A percentile compares a stretch with the other conserved stretches of the same genome.
Evolutionary conservation across 192 early-diverging fungal species (phyloP).

Genomic region (Spizellomyces sp.): DNA sequence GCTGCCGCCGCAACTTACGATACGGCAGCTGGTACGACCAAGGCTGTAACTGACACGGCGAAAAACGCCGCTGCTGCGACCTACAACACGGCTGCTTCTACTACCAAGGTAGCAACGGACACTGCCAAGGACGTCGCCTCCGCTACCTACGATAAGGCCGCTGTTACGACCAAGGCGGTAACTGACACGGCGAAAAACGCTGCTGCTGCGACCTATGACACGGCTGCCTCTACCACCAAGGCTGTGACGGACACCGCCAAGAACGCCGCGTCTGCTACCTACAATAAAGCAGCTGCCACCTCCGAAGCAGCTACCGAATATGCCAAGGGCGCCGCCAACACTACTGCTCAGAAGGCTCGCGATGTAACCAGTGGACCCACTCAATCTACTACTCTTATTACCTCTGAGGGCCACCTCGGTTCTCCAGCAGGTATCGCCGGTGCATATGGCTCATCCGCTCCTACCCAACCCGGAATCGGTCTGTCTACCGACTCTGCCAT

Average conservation of each 20-base stretch:
- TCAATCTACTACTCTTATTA: conserved; percentile 1
- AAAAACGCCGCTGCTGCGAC: conserved; percentile 34
- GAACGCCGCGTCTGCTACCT: neutral
- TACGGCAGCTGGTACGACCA: neutral
- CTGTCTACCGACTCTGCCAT: conserved; percentile 21
- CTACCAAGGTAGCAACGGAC: conserved; percentile 7
- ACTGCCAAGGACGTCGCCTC: neutral
- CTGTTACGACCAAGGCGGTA: neutral
- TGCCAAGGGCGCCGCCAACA: neutral
- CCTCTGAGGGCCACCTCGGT: conserved; percentile 10
- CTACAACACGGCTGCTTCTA: conserved; percentile 14
- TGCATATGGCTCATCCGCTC: conserved; percentile 14
- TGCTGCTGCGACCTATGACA: conserved; percentile 6
- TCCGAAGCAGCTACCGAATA: neutral
- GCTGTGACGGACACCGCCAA: neutral
- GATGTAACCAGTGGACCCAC: neutral
- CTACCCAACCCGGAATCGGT: neutral
- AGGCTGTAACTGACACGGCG: conserved; percentile 1
- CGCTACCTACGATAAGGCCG: conserved; percentile 8
- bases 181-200: conserved; percentile 11
- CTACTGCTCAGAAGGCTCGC: neutral
- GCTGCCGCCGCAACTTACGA: conserved; percentile 23
- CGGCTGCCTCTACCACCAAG: conserved; percentile 3
- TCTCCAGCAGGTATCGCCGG: conserved; percentile 27
- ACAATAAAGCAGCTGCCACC: neutral